Evolutionary conservation across 2,329 filamentous ascomycete genomes (phyloP), one percentile per base, ranked within the genome.

Genomic region (Diaporthe amygdali): DNA sequence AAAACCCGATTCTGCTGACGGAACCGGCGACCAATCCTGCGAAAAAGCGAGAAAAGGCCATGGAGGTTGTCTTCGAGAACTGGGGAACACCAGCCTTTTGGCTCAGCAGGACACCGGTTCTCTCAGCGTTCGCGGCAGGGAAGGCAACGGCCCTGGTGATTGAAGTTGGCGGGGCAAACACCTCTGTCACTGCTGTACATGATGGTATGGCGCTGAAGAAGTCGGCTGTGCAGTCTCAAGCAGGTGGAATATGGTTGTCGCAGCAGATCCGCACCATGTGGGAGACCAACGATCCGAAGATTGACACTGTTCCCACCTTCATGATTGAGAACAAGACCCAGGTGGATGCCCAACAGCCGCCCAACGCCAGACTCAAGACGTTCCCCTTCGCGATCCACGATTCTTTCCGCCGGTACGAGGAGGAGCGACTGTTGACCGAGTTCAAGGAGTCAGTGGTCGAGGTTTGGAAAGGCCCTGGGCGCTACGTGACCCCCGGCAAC

Each of bases 371-470:
- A 61, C 91, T 94, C 81, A 92, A 90, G 76, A 89, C 89, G 47
- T 97, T 94, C 79, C 81, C 87, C 78, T 86, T 87, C 80, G 77
- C 88, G 76, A 84, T 92, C 73, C 82, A 84, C 76, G 87, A 90
- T 34, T 95, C 93, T 1, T 98, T 95, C 88, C 91, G 93, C 72
- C 85, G 87, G 22, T 92, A 96, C 75, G 92, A 98, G 82, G 95
- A 99, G 84, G 96, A 98, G 81, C 93, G 96, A 67, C 92, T 97
- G 51, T 85, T 99, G 70, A 95, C 94, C 46, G 95, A 98, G 80
- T 99, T 97, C 89, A 99, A 99, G 84, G 97, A 99, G 84, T 97
- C 93, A 22, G 94, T 98, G 20, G 95, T 98, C 34, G 95, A 98
- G 83, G 91, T 96, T 17, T 99, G 96, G 96, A 90, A 91, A 32